Conservation (phyloP, 2,329 filamentous ascomycete species). For the Pestalotiopsis sp. region DNA sequence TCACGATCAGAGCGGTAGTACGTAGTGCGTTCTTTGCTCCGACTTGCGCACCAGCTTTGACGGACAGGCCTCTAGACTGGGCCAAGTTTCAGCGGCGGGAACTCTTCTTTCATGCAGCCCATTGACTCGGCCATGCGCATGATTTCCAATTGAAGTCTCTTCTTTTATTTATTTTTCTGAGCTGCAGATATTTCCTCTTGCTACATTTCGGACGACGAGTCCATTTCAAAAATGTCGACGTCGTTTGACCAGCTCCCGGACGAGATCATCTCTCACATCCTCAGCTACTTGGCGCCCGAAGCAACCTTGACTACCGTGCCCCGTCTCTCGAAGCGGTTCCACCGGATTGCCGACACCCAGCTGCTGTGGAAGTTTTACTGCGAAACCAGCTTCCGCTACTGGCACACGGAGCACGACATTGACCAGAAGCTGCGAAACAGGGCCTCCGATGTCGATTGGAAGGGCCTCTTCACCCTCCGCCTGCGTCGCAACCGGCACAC, state of each 20-base stretch:
- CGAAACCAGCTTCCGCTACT: conserved; percentile 68
- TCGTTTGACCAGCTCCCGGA: conserved; percentile 65
- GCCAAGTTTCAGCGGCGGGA: conserved; percentile 2
- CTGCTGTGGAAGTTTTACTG: conserved; percentile 84
- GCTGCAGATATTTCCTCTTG: neutral
- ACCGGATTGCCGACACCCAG: conserved; percentile 68
- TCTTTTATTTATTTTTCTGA: neutral
- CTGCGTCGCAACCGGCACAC: conserved; percentile 54
- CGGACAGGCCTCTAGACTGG: neutral
- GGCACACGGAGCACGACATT: conserved; percentile 70
- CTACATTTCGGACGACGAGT: neutral
- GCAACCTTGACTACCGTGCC: conserved; percentile 53
- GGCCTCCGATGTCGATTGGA: conserved; percentile 72
- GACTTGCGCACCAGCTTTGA: conserved; percentile 4
- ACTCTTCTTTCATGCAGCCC: neutral
- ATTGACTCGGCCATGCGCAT: neutral
- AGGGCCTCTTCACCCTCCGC: conserved; percentile 63
- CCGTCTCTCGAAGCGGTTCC: conserved; percentile 63
- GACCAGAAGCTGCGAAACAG: conserved; percentile 53
- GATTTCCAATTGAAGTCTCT: neutral
- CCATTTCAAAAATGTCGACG: conserved; percentile 11
- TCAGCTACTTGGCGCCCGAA: conserved; percentile 63
- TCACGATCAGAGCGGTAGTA: neutral
- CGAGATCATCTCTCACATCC: conserved; percentile 81
- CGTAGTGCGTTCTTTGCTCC: neutral